Percentiles rank a stretch among this genome's conserved stretches.
Conservation (phyloP, 2,329 filamentous ascomycete species). For the Aureobasidium sp. region DNA sequence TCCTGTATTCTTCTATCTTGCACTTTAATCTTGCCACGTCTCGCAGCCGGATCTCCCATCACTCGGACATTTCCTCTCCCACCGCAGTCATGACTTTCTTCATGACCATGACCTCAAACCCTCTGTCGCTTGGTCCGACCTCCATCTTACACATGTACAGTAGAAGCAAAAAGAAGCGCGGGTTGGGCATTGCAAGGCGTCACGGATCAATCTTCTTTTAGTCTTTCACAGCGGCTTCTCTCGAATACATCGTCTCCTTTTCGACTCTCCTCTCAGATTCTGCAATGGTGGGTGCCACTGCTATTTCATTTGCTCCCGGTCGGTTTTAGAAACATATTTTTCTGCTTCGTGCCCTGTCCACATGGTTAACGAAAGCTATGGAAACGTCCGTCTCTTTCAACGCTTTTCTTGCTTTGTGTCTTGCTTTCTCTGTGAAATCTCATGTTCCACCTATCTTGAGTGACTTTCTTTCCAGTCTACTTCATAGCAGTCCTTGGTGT, state of each 20-base stretch:
- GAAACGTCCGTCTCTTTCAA: not conserved
- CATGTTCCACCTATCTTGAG: not conserved
- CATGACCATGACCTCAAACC: not conserved
- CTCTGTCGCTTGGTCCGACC: not conserved
- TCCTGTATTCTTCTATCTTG: not conserved
- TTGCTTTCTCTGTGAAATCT: not conserved
- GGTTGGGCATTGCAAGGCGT: conserved; percentile 16
- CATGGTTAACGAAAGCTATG: not conserved
- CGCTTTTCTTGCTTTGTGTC: not conserved
- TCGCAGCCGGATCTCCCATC: not conserved
- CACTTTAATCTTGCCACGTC: not conserved
- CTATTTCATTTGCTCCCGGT: not conserved
- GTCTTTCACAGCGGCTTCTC: conserved; percentile 1
- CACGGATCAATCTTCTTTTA: conserved; percentile 11
- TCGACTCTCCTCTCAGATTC: conserved; percentile 3
- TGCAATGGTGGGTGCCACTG: not conserved
- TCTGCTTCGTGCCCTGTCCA: not conserved
- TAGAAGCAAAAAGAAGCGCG: conserved; percentile 7
- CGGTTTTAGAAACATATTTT: not conserved
- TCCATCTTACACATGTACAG: conserved; percentile 11
- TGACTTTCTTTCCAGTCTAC: not conserved
- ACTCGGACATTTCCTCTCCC: not conserved
- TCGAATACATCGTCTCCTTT: conserved; percentile 4
- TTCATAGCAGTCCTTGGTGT: not conserved
- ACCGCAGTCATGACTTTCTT: not conserved